Evolutionary conservation across 2,329 filamentous ascomycete genomes (phyloP), one percentile per base, ranked within the genome.

Genomic region (Trichoderma lentiforme): DNA sequence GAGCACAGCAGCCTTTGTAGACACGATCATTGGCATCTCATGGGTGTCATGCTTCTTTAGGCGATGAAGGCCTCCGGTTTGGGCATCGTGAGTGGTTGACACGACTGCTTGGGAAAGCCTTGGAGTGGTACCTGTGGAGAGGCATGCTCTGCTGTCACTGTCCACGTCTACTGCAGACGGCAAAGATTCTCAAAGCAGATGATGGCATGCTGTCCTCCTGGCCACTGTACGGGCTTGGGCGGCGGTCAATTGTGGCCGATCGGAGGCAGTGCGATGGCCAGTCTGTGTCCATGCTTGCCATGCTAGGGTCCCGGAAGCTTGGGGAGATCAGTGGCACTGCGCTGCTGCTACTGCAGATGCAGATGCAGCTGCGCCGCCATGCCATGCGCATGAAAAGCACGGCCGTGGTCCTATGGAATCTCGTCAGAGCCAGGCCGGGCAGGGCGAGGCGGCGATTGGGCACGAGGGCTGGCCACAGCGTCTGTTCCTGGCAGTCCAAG

Each of bases 281-380:
- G 26, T 61, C 47, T 26, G 36, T 36, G 56, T n/a, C 47, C 64
- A 61, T 58, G 53, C 66, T 28, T 26, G 66, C 47, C 64, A 61
- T 58, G 53, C 66, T 28, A 51, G 66, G 67, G 56, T 70, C 67
- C 67, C 67, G 43, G 64, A 72, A 43, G 36, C 64, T 72, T 68
- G 63, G 53, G 70, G 65, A 69, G 65, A 72, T 71, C 69, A 65
- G 69, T 72, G 70, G 53, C 64, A 62, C 56, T 71, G 66, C 71
- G 71, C 36, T 72, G 26, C 43, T 69, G 56, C 60, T 64, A 62
- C 58, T 71, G 32, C 47, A 60, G 57, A 60, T 71, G 56, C 61
- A 57, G 51, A 47, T 73, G 74, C 73, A 74, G 79, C 81, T 84
- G 83, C 83, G 83, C 83, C 82, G 82, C 83, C 78, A 81, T 83